Evolutionary conservation across 1,284 basidiomycete species (phyloP), one percentile per base, ranked within the genome.

Genomic region (Pyrrhoderma lamaoense): DNA sequence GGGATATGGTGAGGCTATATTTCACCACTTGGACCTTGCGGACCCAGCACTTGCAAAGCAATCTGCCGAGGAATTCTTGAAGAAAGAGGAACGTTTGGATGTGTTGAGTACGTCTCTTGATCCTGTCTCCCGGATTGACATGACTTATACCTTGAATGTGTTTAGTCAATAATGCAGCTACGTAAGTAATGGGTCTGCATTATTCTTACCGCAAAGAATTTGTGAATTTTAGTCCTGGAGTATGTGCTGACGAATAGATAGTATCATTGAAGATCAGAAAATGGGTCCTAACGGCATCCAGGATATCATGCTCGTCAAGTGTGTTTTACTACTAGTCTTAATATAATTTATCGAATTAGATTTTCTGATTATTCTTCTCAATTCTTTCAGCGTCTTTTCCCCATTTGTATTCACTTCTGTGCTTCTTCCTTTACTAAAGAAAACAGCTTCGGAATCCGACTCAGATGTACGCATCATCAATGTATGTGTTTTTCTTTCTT

Each of bases 401-500:
- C 65, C 61, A 1, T 65, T 64, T 45, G 58, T 63, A n/a, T 59
- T 67, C 52, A 66, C 64, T 3, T 55, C 57, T n/a, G 54, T 58
- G 2, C 62, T 68, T 2, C 48, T 65, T 7, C 64, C 65, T 0
- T 51, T 67, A 3, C 45, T 67, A 42, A 58, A 62, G 43, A 51
- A 58, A 35, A 66, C 67, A 0, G 59, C 64, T 9, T 16, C 34
- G 14, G 46, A 57, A 18, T 47, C 60, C 1, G 57, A 53, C 4
- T 54, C 65, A 7, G 66, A 66, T 48, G 67, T 67, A 8, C 65
- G 67, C 5, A 63, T 68, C 19, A 60, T 67, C 1, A 64, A 60
- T 40, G 64, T 66, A 47, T 13, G 60, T 57, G 21, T 16, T 35
- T 14, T 23, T 47, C 8, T 49, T 18, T n/a, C 42, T 31, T 45